Percentiles rank a stretch among this genome's conserved stretches.
phyloP scores from a whole-genome alignment of 2,329 filamentous ascomycete genomes.

The Apiospora phragmitis region DNA sequence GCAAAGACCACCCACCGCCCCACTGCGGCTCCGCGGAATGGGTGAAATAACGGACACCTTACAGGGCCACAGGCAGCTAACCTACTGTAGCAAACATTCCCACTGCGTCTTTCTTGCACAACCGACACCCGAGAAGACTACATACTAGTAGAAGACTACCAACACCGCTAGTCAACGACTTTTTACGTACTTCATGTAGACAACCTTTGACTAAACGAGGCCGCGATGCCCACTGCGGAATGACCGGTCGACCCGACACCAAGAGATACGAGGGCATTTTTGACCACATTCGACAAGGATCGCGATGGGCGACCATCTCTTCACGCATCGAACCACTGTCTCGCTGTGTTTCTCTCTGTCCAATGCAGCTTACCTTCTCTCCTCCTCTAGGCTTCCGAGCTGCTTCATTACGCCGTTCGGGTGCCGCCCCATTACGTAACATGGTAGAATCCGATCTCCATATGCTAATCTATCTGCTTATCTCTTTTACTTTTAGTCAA shows the following conservation, averaged over 20 bases:
- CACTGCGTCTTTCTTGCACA: not conserved
- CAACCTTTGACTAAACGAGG: not conserved
- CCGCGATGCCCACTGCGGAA: not conserved
- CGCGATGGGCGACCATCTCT: not conserved
- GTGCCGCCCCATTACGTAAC: not conserved
- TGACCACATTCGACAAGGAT: not conserved
- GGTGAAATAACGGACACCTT: not conserved
- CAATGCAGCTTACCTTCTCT: not conserved
- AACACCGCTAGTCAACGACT: not conserved
- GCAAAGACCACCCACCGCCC: not conserved
- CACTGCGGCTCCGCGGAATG: slow-evolving; percentile 4
- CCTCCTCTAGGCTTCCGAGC: not conserved
- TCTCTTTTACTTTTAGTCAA: not conserved
- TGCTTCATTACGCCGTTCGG: not conserved
- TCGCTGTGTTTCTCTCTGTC: not conserved
- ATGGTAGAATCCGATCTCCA: not conserved
- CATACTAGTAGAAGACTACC: not conserved
- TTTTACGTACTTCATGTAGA: too few species aligned
- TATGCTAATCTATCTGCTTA: not conserved
- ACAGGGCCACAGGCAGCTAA: not conserved
- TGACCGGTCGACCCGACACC: not conserved
- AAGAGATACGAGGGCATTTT: not conserved
- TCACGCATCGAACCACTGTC: not conserved
- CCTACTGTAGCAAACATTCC: too few species aligned
- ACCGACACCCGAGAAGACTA: not conserved